Conservation (phyloP, 2,329 filamentous ascomycete genomes). For the Plenodomus lindquistii region DNA sequence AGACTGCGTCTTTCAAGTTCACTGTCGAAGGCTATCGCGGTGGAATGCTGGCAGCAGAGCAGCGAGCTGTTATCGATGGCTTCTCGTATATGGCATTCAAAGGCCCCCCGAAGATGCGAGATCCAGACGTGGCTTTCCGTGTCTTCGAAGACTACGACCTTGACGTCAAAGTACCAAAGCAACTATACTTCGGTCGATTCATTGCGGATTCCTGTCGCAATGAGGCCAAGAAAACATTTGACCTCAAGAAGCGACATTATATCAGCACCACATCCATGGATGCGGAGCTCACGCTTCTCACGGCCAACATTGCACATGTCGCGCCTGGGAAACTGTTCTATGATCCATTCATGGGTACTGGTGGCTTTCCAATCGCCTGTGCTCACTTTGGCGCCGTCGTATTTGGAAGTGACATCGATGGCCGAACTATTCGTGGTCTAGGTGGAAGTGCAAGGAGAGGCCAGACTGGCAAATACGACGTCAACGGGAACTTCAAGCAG, state of each 20-base stretch:
- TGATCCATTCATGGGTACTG: conserved; percentile 94
- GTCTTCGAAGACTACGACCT: conserved; percentile 81
- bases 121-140: conserved; percentile 70
- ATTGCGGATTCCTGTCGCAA: conserved; percentile 66
- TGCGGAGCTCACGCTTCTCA: conserved; percentile 86
- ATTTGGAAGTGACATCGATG: conserved; percentile 92
- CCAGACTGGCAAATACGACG: conserved; percentile 48
- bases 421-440: conserved; percentile 79
- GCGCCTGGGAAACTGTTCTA: conserved; percentile 84
- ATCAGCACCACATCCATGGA: conserved; percentile 99
- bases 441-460: conserved; percentile 48
- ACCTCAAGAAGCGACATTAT: conserved; percentile 90
- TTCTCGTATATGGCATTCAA: conserved; percentile 79
- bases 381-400: conserved; percentile 85
- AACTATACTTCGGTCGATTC: conserved; percentile 72
- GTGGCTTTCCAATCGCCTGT: conserved; percentile 87
- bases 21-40: conserved; percentile 80
- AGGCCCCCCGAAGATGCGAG: conserved; percentile 76
- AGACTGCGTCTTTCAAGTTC: conserved; percentile 75
- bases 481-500: conserved; percentile 79
- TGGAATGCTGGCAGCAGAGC: conserved; percentile 65
- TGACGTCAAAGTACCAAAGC: conserved; percentile 55
- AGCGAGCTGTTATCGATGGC: conserved; percentile 76
- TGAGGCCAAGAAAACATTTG: conserved; percentile 72
- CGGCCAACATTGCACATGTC: conserved; percentile 86